A percentile compares a stretch with the other conserved stretches of the same genome.
phyloP scores from a whole-genome alignment of 1,284 basidiomycete species.

The Lentinus polychrous region DNA sequence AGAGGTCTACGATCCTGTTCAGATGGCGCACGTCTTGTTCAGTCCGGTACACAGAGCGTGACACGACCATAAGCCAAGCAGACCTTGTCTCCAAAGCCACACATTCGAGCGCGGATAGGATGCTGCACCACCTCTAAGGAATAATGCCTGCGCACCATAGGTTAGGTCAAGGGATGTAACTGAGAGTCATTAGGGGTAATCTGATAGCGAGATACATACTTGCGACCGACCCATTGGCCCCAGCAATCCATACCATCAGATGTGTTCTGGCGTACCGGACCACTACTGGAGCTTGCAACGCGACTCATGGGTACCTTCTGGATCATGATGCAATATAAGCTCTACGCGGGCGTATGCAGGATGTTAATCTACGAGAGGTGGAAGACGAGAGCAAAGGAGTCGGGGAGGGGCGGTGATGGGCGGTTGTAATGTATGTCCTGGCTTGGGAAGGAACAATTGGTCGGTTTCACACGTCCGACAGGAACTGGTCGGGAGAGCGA shows the following conservation, averaged over 20 bases:
- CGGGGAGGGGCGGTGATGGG: conserved; percentile 10
- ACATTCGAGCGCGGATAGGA: conserved; percentile 85
- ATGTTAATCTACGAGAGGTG: conserved; percentile 1
- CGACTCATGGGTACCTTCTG: conserved; percentile 43
- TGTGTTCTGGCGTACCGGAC: conserved; percentile 19
- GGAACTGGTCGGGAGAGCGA: conserved; percentile 2
- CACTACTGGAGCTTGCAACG: conserved; percentile 26
- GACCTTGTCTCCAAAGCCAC: conserved; percentile 92
- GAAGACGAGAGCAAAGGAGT: conserved; percentile 3
- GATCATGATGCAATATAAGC: conserved; percentile 40
- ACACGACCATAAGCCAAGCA: conserved; percentile 16
- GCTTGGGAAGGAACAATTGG: conserved; percentile 17
- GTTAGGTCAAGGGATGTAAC: not conserved
- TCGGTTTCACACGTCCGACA: conserved; percentile 16
- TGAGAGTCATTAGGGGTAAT: not conserved
- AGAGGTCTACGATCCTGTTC: conserved; percentile 81
- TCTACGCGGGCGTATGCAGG: not conserved
- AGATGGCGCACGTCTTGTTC: conserved; percentile 11
- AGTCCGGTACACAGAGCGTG: not conserved
- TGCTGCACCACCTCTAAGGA: conserved; percentile 81
- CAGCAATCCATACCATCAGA: conserved; percentile 24
- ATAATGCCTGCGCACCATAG: conserved; percentile 52
- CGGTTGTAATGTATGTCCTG: conserved; percentile 16
- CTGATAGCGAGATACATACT: conserved; percentile 31
- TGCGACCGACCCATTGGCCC: conserved; percentile 45